These are phyloP conservation scores for Boletus sp. DNA, from an alignment of 768 basidiomycete genomes.

Conservation along the genomic window DNA sequence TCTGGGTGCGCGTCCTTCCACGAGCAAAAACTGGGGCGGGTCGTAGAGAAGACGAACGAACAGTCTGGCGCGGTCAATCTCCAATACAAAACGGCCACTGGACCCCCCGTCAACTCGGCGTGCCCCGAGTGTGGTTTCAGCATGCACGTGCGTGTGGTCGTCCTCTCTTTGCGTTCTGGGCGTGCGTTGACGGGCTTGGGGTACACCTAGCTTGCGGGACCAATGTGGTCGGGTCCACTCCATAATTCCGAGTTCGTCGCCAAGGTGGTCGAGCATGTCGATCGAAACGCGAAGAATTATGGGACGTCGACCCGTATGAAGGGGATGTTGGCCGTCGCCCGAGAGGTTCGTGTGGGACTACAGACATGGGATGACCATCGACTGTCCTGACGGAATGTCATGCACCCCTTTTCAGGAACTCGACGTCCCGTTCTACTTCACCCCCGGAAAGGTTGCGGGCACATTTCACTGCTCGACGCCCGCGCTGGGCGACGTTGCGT, in stretches of 20 bases:
- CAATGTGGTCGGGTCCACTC: conserved; percentile 93
- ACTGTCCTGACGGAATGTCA: background rate
- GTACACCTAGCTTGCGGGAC: conserved; percentile 71
- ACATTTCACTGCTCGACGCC: conserved; percentile 81
- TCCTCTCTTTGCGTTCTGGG: background rate
- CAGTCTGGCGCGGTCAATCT: conserved; percentile 55
- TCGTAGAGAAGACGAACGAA: conserved; percentile 58
- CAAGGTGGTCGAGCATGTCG: conserved; percentile 73
- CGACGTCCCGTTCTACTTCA: conserved; percentile 79
- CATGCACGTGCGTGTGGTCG: conserved; percentile 61
- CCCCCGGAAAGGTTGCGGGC: conserved; percentile 73
- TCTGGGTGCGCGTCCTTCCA: conserved; percentile 77
- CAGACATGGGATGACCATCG: background rate
- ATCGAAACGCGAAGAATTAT: conserved; percentile 59
- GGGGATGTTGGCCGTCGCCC: conserved; percentile 91
- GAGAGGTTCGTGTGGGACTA: conserved; percentile 58
- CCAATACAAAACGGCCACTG: conserved; percentile 68
- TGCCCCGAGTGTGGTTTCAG: conserved; percentile 82
- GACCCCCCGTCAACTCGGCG: conserved; percentile 59
- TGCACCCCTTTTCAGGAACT: conserved; percentile 54
- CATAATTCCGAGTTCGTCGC: conserved; percentile 74
- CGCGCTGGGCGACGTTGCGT: conserved; percentile 72
- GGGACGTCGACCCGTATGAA: conserved; percentile 83
- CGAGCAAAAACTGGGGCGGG: conserved; percentile 80
- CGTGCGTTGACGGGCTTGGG: background rate